Percentiles rank a stretch among this genome's conserved stretches.
These are phyloP conservation scores for Phylloporus scabripes DNA, from an alignment of 768 basidiomycete genomes.

Conservation along the genomic window DNA sequence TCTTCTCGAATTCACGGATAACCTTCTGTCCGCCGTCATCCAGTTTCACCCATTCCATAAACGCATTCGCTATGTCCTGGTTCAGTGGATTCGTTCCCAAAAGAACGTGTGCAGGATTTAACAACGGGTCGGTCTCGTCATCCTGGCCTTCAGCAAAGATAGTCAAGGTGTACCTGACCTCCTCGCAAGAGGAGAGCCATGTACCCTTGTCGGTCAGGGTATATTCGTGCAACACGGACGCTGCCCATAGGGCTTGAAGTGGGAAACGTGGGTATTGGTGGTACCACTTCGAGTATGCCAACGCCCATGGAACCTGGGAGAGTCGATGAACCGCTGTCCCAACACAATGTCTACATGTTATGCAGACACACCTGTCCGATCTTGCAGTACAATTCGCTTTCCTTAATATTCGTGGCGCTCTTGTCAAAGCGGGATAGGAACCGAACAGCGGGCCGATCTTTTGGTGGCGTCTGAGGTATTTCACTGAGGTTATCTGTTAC, in stretches of 20 bases:
- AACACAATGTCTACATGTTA: neutral
- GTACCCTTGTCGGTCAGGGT: constrained; percentile 49
- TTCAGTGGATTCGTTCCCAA: constrained; percentile 27
- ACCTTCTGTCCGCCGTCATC: constrained; percentile 42
- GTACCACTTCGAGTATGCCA: constrained; percentile 50
- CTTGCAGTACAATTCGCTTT: constrained; percentile 42
- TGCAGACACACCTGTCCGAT: constrained; percentile 41
- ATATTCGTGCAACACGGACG: constrained; percentile 45
- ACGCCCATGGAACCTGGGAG: constrained; percentile 48
- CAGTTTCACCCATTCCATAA: constrained; percentile 41
- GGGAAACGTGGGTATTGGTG: constrained; percentile 54
- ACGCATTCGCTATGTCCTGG: constrained; percentile 30
- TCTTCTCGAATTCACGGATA: constrained; percentile 34
- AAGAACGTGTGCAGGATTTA: constrained; percentile 47
- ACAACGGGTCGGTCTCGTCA: constrained; percentile 34
- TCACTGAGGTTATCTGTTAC: neutral
- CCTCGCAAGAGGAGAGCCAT: constrained; percentile 38
- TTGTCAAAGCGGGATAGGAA: constrained; percentile 56
- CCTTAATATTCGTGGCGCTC: constrained; percentile 56
- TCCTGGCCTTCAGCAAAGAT: constrained; percentile 42
- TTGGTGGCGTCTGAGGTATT: constrained; percentile 23
- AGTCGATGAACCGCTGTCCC: neutral
- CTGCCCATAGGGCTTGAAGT: constrained; percentile 42
- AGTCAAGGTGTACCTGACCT: constrained; percentile 29
- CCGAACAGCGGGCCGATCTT: constrained; percentile 34